Evolutionary conservation across 1,139 yeast species (phyloP).

Genomic region (Yamadazyma aaseri): DNA sequence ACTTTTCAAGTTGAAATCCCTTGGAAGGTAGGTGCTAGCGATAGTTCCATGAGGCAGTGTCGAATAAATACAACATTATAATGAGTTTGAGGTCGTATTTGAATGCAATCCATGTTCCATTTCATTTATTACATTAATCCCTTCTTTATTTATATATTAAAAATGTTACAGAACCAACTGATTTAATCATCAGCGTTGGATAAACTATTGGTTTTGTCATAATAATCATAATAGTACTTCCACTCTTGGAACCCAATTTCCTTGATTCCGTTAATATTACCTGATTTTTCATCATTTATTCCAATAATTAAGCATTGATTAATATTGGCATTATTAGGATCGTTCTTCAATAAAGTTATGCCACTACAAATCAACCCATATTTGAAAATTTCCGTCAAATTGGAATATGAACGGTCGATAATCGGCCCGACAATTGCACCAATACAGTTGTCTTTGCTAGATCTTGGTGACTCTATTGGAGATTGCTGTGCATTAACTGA

Average conservation of each 20-base stretch:
- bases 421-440: slow-evolving; percentile 62
- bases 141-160: too few relatives aligned
- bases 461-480: slow-evolving; percentile 8
- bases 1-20: too few relatives aligned
- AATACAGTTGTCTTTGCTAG: slow-evolving; percentile 20
- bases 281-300: slow-evolving; percentile 36
- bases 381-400: slow-evolving; percentile 54
- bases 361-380: slow-evolving; percentile 62
- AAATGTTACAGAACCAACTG: too few relatives aligned
- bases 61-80: too few relatives aligned
- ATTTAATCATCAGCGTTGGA: too few relatives aligned
- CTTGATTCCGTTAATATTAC: slow-evolving; percentile 29
- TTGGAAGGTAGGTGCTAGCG: too few relatives aligned
- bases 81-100: too few relatives aligned
- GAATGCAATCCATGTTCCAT: too few relatives aligned
- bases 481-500: slow-evolving; percentile 14
- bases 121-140: too few relatives aligned
- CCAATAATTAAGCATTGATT: slow-evolving; percentile 41
- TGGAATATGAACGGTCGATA: slow-evolving; percentile 55
- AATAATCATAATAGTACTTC: slow-evolving; percentile 40
- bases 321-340: slow-evolving; percentile 25
- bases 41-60: too few relatives aligned
- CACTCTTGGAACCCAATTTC: slow-evolving; percentile 46
- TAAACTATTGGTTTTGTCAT: slow-evolving; percentile 39
- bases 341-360: slow-evolving; percentile 50